Percentiles rank a stretch among this genome's conserved stretches.
Evolutionary conservation across 441 rosid genomes (phyloP).

Genomic region (Kokia cookei): DNA sequence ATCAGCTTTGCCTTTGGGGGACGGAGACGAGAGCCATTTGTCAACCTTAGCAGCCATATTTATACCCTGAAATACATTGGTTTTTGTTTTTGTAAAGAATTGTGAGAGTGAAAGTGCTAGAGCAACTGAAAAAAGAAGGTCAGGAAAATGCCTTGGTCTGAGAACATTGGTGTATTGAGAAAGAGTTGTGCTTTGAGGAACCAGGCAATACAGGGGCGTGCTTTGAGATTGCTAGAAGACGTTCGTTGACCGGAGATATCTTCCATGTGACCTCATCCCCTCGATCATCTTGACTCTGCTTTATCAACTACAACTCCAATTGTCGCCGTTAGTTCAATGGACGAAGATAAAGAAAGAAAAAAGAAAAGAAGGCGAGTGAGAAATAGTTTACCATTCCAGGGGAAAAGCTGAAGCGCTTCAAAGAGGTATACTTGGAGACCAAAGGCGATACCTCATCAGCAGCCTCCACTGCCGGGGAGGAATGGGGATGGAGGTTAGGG

Average conservation of each 20-base stretch:
- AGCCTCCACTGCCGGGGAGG: conserved; percentile 12
- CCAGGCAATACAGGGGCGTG: conserved; percentile 40
- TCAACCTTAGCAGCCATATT: conserved; percentile 35
- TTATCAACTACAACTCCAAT: conserved; percentile 53
- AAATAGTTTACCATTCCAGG: conserved; percentile 67
- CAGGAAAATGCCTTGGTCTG: conserved; percentile 36
- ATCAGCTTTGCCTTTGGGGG: conserved; percentile 20
- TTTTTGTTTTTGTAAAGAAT: background rate
- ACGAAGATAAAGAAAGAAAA: background rate
- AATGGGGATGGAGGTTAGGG: background rate
- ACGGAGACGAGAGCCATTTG: conserved; percentile 47
- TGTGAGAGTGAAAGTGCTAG: background rate
- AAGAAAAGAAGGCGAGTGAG: background rate
- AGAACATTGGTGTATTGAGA: conserved; percentile 55
- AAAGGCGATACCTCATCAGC: conserved; percentile 47
- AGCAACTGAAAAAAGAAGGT: too few species aligned
- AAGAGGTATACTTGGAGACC: conserved; percentile 40
- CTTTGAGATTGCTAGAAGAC: conserved; percentile 70
- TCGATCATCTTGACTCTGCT: conserved; percentile 94
- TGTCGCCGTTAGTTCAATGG: background rate
- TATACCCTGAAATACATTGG: background rate
- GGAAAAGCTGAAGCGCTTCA: conserved; percentile 71
- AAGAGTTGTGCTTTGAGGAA: conserved; percentile 42
- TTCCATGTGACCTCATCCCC: conserved; percentile 88
- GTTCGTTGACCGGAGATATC: conserved; percentile 90